Conservation (phyloP, 2,329 filamentous ascomycete species). For the Colletotrichum sp. region DNA sequence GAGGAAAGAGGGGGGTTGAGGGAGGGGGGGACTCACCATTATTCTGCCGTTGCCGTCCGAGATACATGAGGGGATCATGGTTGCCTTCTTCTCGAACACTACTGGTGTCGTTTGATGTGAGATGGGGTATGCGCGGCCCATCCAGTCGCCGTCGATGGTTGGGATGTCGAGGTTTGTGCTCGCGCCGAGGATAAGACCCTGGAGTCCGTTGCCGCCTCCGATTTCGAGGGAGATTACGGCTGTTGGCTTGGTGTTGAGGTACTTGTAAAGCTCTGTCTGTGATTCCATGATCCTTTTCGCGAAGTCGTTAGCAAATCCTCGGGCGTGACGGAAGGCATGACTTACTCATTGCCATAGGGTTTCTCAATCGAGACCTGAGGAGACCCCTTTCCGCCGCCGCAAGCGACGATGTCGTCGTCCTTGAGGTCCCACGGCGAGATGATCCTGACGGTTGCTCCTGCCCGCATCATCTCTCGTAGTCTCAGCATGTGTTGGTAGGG, state of each 20-base stretch:
- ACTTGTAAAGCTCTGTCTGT: conserved; percentile 46
- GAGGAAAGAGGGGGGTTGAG: not conserved
- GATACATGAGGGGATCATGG: conserved; percentile 33
- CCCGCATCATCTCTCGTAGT: conserved; percentile 54
- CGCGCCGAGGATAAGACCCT: conserved; percentile 61
- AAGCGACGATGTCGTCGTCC: not conserved
- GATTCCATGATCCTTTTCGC: not conserved
- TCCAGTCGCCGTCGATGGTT: conserved; percentile 59
- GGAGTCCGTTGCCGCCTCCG: conserved; percentile 68
- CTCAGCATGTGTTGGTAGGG: conserved; percentile 48
- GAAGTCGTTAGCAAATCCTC: no score
- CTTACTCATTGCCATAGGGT: not conserved
- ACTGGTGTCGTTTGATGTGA: conserved; percentile 58
- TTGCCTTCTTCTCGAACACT: conserved; percentile 36
- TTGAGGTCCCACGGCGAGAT: not conserved
- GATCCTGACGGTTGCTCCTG: conserved; percentile 50
- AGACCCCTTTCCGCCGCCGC: not conserved
- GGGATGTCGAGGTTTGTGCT: conserved; percentile 56
- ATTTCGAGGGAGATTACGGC: conserved; percentile 50
- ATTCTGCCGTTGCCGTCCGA: conserved; percentile 18
- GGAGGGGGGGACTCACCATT: not conserved
- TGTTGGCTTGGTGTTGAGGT: conserved; percentile 47
- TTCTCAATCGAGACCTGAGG: not conserved
- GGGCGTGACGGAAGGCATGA: no score
- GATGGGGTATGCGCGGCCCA: conserved; percentile 60